Conservation (phyloP, 306 rosid species). For the Cucumis cinereus region DNA sequence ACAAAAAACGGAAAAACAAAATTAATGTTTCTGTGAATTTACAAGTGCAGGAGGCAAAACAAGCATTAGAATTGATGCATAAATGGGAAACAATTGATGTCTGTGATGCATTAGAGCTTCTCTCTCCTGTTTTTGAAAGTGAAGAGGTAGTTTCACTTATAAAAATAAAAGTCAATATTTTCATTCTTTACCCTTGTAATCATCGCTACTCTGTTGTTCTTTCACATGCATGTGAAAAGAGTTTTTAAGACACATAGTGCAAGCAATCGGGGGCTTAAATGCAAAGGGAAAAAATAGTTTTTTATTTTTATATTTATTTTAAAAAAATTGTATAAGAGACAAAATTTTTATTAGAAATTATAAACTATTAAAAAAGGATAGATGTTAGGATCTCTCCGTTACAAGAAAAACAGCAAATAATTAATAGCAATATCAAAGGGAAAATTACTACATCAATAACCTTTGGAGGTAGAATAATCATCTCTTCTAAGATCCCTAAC, state of each 20-base stretch:
- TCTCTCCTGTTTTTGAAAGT: constrained; percentile 92
- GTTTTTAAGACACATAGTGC: neutral
- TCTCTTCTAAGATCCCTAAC: neutral
- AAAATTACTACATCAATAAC: neutral
- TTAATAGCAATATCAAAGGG: neutral
- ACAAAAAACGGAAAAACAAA: neutral
- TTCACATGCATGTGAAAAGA: neutral
- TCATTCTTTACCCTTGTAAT: neutral
- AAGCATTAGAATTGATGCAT: constrained; percentile 80
- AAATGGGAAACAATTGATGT: constrained; percentile 98
- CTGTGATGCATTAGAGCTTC: constrained; percentile 82
- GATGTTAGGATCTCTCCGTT: neutral
- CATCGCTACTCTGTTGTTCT: neutral
- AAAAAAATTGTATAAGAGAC: neutral
- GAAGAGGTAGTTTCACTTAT: constrained; percentile 58
- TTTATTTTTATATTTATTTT: too few species aligned
- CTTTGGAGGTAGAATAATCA: neutral
- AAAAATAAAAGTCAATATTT: neutral
- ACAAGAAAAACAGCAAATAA: neutral
- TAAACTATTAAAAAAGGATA: neutral
- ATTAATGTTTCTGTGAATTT: constrained; percentile 10
- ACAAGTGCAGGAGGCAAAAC: constrained; percentile 88
- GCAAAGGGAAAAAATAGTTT: neutral
- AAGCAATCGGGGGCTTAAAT: neutral
- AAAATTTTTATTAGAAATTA: neutral